Evolutionary conservation across 129 eudicot genomes (phyloP), one percentile per base, ranked within the genome.

Genomic region (Tagetes patula): DNA sequence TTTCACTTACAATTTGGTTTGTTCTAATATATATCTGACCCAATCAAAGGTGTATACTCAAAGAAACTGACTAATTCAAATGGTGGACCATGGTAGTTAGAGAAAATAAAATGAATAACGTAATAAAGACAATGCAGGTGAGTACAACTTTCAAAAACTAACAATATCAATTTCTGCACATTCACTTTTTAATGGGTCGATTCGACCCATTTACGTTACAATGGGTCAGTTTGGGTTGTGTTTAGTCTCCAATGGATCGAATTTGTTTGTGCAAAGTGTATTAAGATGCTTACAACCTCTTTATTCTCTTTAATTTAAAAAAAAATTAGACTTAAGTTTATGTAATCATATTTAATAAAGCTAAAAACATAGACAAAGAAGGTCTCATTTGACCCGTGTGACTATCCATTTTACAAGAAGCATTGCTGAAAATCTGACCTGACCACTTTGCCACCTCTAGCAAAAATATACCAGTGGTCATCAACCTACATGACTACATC

Each of bases 1-100:
- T 34, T 64, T 61, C 60, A 34, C n/a, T 61, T 36, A 8, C 70
- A 74, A 32, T 34, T 9, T 34, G 31, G 39, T 65, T 65, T 55
- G 37, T 66, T 66, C 55, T 46, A 54, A 74, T 42, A 4, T 10
- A n/a, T 60, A 38, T 33, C 66, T 77, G 72, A 78, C 72, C 60
- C 37, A 31, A 55, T 71, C 72, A 78, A 50, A 11, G 20, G 61
- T 60, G 71, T 49, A 46, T 11, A 61, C 64, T 45, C 38, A 33
- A 72, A 42, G 69, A 64, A 78, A 5, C 47, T 33, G 77, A 78
- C 77, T 36, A 37, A 71, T 42, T 78, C 69, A 64, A 42, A 55
- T n/a, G 36, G 61, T 63, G 33, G 67, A 52, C 55, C 72, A 42
- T 70, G 32, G 8, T 43, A 34, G 47, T 45, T 11, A 13, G 37